Evolutionary conservation across 1,139 yeast species (phyloP).

Genomic region (Yamadazyma jaroonii): DNA sequence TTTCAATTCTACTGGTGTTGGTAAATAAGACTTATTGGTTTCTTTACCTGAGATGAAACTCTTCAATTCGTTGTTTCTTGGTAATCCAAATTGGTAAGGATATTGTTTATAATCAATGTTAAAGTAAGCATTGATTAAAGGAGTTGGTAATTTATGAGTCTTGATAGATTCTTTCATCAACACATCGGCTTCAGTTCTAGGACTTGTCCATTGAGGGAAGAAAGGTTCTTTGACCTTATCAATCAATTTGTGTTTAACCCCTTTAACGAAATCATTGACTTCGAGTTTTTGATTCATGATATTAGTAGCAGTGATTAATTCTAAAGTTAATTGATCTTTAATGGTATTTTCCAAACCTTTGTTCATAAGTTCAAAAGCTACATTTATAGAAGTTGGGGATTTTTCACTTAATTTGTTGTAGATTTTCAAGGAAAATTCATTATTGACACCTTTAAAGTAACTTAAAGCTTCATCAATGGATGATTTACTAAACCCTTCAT

Average conservation of each 20-base stretch:
- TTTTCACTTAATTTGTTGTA: conserved; percentile 53
- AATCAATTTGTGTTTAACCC: conserved; percentile 71
- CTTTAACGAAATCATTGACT: conserved; percentile 64
- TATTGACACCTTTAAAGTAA: conserved; percentile 53
- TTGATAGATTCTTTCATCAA: conserved; percentile 23
- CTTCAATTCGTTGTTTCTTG: conserved; percentile 59
- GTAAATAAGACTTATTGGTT: conserved; percentile 61
- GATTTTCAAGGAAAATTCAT: conserved; percentile 66
- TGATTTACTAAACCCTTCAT: conserved; percentile 58
- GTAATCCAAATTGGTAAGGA: conserved; percentile 81
- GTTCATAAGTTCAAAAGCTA: conserved; percentile 68
- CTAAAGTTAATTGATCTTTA: conserved; percentile 66
- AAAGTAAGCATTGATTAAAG: conserved; percentile 43
- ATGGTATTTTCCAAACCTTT: conserved; percentile 60
- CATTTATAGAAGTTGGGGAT: conserved; percentile 78
- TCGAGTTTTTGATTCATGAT: conserved; percentile 59
- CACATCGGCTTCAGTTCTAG: conserved; percentile 19
- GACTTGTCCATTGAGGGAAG: conserved; percentile 49
- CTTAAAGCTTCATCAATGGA: conserved; percentile 62
- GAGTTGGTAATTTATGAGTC: conserved; percentile 32
- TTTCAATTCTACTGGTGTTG: conserved; percentile 63
- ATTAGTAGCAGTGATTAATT: conserved; percentile 74
- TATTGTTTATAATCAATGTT: conserved; percentile 58
- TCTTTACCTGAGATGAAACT: conserved; percentile 64
- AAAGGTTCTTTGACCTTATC: conserved; percentile 55